A percentile compares a stretch with the other conserved stretches of the same genome.
Evolutionary conservation across 176 grass and related monocot species (phyloP).

Genomic region (Oryza glumipatula): DNA sequence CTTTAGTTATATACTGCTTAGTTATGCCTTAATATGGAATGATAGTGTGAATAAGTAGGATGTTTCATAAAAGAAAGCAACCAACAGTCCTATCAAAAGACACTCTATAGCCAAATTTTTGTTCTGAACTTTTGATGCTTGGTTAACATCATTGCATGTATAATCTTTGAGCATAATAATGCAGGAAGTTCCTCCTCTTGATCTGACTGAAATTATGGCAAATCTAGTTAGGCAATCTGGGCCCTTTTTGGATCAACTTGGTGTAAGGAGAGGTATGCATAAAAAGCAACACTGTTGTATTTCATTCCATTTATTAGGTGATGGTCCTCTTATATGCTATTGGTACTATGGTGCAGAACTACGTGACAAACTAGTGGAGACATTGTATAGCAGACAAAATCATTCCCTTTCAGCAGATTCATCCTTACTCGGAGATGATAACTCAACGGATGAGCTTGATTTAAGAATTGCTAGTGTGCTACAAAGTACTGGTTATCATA

Average conservation of each 20-base stretch:
- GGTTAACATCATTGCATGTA: neutral
- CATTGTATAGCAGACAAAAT: conserved; percentile 55
- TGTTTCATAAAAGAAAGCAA: neutral
- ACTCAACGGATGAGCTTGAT: conserved; percentile 63
- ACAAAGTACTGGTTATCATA: conserved; percentile 54
- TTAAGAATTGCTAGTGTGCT: conserved; percentile 72
- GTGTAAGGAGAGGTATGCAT: conserved; percentile 57
- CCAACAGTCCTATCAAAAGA: neutral
- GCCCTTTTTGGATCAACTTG: conserved; percentile 77
- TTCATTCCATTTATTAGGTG: neutral
- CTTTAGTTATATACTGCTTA: neutral
- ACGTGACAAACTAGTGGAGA: conserved; percentile 61
- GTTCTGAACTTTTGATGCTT: neutral
- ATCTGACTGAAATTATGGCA: conserved; percentile 67
- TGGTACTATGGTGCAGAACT: conserved; percentile 52
- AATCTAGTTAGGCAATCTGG: conserved; percentile 70
- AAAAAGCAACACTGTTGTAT: neutral
- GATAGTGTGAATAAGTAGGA: neutral
- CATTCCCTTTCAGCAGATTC: conserved; percentile 51
- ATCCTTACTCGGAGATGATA: conserved; percentile 56
- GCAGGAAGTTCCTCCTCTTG: conserved; percentile 64
- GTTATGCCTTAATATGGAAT: neutral
- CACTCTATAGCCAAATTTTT: neutral
- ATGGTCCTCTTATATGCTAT: conserved; percentile 7
- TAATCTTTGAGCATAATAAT: neutral